Base-by-base conservation (phyloP, 306 rosid species). In the Prunus mume region DNA sequence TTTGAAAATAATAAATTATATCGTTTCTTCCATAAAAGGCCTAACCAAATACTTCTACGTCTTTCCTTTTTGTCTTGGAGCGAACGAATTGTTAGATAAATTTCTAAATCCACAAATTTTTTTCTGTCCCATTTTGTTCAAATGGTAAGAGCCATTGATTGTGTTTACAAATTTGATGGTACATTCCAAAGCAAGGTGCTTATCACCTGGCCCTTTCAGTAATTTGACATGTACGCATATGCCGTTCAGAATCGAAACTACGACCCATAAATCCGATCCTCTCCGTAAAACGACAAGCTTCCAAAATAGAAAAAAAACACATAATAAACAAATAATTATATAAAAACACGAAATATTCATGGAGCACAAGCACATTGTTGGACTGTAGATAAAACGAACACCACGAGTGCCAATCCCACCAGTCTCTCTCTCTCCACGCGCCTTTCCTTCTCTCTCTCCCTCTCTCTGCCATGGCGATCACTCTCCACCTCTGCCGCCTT, bases 401-500 rank as follows among this genome's bases (percentile, higher is more conserved):
- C 62, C 69, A 27, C 80, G 15, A 19, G 32, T n/a, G 1, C 61
- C 24, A 58, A 22, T 72, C 8, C 0, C 3, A 34, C 41, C 41
- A 34, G 8, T 13, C 50, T 43, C 19, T 18, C 24, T 51, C 56
- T 22, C 28, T 47, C 34, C 68, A 55, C 60, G 19, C 51, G 13
- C 62, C 38, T n/a, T 45, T 52, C 19, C 65, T 28, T 46, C 41
- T 76, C 34, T n/a, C 75, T 68, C 22, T 12, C 54, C n/a, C 61
- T 25, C 47, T 4, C 3, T 18, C 76, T 65, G 15, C 84, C 30
- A 95, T 96, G 99, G 96, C 98, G 45, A 62, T 91, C 85, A 74
- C 85, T 57, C 79, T 87, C 47, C 89, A 96, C 67, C 83, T 91
- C 49, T 83, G 80, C 80, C 96, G 88, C 11, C 41, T 92, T 27